Conservation (phyloP, 2,329 filamentous ascomycete species). For the Cladosporium sp. region DNA sequence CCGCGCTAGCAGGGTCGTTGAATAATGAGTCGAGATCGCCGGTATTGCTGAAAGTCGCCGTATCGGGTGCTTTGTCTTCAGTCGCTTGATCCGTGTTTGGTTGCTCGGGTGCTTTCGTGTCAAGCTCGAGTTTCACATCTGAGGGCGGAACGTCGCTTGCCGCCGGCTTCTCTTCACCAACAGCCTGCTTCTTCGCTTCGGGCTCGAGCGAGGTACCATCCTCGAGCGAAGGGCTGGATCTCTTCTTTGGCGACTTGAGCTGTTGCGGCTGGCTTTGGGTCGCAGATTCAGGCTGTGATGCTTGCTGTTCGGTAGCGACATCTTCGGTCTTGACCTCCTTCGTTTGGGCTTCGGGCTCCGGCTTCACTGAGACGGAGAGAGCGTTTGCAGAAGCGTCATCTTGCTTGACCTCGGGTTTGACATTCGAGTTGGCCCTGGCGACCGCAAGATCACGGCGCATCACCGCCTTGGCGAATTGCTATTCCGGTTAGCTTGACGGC, state of each 20-base stretch:
- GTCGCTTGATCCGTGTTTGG: slow-evolving; percentile 11
- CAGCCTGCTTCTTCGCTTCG: slow-evolving; percentile 5
- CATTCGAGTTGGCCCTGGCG: slow-evolving; percentile 18
- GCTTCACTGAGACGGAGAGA: too few species aligned
- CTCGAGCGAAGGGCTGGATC: slow-evolving; percentile 7
- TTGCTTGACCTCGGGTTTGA: too few species aligned
- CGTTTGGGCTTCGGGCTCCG: too few species aligned
- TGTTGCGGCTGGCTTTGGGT: not conserved
- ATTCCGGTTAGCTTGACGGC: not conserved
- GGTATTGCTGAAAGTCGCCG: slow-evolving; percentile 20
- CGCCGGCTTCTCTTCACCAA: not conserved
- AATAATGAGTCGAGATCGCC: slow-evolving; percentile 32
- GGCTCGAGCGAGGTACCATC: not conserved
- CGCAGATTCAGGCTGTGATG: slow-evolving; percentile 4
- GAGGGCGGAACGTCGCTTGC: not conserved
- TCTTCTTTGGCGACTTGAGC: not conserved
- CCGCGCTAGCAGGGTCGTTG: slow-evolving; percentile 23
- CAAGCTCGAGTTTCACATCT: slow-evolving; percentile 2
- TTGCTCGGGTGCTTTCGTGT: slow-evolving; percentile 7
- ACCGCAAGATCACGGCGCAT: slow-evolving; percentile 32
- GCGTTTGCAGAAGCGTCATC: too few species aligned
- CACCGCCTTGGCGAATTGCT: slow-evolving; percentile 29
- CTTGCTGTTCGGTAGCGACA: slow-evolving; percentile 5
- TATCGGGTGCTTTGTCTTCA: slow-evolving; percentile 23
- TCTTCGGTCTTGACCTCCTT: too few species aligned